Evolutionary conservation across 208 protist species (phyloP).

Genomic region (Leishmania tarentolae): DNA sequence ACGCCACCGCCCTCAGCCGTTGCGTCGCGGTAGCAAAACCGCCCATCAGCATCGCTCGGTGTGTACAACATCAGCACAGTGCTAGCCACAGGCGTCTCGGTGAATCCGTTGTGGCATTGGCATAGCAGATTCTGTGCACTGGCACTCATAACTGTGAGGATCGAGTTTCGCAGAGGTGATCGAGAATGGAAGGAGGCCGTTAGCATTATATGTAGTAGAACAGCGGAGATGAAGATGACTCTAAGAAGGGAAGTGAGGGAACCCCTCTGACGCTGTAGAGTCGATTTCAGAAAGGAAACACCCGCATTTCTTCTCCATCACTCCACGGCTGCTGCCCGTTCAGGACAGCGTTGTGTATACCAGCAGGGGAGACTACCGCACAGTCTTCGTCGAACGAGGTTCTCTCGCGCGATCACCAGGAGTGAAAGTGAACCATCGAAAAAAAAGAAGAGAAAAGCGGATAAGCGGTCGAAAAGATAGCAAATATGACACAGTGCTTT

Average conservation of each 20-base stretch:
- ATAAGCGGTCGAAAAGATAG: neutral
- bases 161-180: neutral
- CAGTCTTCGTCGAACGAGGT: neutral
- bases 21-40: constrained; percentile 27
- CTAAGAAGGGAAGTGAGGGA: neutral
- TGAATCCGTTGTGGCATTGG: constrained; percentile 10
- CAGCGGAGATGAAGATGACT: neutral
- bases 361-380: neutral
- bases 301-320: neutral
- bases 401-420: neutral
- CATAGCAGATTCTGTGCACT: neutral
- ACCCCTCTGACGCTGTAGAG: neutral
- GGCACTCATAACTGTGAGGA: neutral
- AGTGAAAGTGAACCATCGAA: neutral
- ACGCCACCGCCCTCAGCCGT: neutral
- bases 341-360: neutral
- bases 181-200: neutral
- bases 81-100: constrained; percentile 22
- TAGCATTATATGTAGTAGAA: neutral
- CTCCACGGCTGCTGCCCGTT: neutral
- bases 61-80: constrained; percentile 46
- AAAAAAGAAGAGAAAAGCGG: neutral
- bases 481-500: neutral
- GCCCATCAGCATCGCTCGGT: neutral
- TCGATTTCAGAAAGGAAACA: neutral